Evolutionary conservation across 371 early-diverging fungal species (phyloP).

Genomic region (Fennellomyces sp.): DNA sequence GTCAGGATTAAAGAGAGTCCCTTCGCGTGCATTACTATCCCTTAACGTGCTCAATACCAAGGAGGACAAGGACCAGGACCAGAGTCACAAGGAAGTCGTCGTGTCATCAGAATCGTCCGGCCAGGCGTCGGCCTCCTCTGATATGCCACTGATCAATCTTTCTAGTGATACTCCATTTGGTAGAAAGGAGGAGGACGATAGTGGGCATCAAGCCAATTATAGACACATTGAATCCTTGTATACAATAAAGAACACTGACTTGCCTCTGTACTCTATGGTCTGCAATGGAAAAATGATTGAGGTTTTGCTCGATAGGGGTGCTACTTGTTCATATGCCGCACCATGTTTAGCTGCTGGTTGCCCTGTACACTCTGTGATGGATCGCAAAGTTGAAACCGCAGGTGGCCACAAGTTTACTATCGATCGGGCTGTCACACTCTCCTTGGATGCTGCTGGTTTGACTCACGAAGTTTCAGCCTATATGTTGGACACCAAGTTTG

Average conservation of each 20-base stretch:
- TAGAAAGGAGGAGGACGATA: neutral
- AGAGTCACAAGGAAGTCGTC: too few relatives aligned
- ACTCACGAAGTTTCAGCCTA: neutral
- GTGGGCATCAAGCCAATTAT: neutral
- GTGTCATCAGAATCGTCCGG: too few relatives aligned
- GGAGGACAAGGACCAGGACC: neutral
- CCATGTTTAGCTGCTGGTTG: conserved; percentile 2
- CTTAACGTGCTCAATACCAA: neutral
- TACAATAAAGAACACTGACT: conserved; percentile 1
- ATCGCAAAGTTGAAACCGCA: conserved; percentile 1
- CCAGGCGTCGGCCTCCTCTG: too few relatives aligned
- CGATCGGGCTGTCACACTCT: neutral
- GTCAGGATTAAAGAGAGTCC: conserved; percentile 2
- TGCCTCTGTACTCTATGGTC: conserved; percentile 1
- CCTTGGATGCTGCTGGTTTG: conserved; percentile 1
- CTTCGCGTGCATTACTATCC: neutral
- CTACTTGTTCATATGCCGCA: neutral
- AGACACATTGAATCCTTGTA: neutral
- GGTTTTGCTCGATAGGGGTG: conserved; percentile 11
- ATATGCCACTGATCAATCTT: neutral
- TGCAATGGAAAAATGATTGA: neutral
- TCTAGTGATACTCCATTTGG: neutral
- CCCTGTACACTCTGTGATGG: neutral
- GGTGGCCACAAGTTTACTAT: conserved; percentile 2
- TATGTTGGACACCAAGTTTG: conserved; percentile 9